phyloP scores from a whole-genome alignment of 2,329 filamentous ascomycete species.

The Epichloe elymi region DNA sequence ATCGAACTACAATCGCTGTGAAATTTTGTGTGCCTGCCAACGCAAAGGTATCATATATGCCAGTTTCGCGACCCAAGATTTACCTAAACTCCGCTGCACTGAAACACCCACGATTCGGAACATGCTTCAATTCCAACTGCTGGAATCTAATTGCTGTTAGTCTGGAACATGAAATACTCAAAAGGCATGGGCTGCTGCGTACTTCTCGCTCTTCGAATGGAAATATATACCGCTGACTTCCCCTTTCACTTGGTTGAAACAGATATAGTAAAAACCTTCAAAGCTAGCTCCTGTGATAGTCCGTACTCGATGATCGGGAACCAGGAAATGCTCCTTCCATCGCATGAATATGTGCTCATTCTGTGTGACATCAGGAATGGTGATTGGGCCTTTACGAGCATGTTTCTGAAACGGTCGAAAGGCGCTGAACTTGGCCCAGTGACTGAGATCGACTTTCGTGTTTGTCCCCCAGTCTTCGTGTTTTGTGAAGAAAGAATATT shows the following conservation, averaged over 20 bases:
- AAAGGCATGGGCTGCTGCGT: conserved; percentile 23
- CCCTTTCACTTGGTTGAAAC: conserved; percentile 85
- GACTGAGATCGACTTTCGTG: conserved; percentile 79
- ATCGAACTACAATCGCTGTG: not conserved
- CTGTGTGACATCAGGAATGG: conserved; percentile 59
- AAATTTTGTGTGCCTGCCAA: not conserved
- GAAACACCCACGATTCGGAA: conserved; percentile 72
- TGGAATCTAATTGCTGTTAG: conserved; percentile 53
- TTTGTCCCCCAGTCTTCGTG: conserved; percentile 86
- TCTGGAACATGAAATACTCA: not conserved
- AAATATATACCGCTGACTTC: conserved; percentile 92
- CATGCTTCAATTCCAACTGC: conserved; percentile 80
- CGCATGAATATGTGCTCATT: conserved; percentile 93
- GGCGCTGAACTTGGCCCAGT: conserved; percentile 83
- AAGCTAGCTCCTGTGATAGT: conserved; percentile 93
- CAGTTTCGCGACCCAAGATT: conserved; percentile 4
- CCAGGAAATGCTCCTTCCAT: conserved; percentile 97
- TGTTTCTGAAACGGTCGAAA: conserved; percentile 62
- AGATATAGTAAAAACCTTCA: conserved; percentile 98
- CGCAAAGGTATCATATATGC: not conserved
- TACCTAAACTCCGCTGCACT: conserved; percentile 69
- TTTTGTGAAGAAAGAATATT: conserved; percentile 85
- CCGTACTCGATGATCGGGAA: conserved; percentile 83
- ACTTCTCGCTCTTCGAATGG: conserved; percentile 97
- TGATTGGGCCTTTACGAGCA: conserved; percentile 39